Evolutionary conservation across 2,329 filamentous ascomycete species (phyloP).

Genomic region (Apiospora rasikravindrae): DNA sequence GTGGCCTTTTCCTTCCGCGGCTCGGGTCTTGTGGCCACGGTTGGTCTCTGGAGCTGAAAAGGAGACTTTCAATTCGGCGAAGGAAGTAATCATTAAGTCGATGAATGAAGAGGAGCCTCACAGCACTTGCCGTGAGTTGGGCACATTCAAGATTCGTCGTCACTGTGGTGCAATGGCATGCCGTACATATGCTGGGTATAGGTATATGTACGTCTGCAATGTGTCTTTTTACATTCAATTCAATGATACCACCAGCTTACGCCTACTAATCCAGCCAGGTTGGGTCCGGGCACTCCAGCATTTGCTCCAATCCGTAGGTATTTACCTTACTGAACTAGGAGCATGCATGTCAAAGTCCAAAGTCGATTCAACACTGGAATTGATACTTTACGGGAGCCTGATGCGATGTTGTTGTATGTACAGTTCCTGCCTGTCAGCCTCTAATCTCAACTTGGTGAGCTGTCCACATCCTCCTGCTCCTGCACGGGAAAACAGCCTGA

Average conservation of each 20-base stretch:
- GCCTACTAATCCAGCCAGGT: neutral
- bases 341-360: no score
- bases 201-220: neutral
- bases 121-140: neutral
- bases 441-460: neutral
- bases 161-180: neutral
- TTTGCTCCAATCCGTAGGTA: neutral
- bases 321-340: no score
- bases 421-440: neutral
- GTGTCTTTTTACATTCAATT: neutral
- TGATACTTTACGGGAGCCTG: neutral
- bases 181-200: neutral
- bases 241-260: neutral
- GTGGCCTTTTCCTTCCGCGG: conserved; percentile 22
- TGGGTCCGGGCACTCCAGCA: neutral
- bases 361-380: neutral
- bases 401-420: neutral
- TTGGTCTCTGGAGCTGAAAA: neutral
- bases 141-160: neutral
- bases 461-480: conserved; percentile 13
- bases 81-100: neutral
- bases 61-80: neutral
- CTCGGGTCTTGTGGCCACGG: conserved; percentile 13
- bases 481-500: neutral
- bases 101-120: neutral